Percentiles rank a stretch among this genome's conserved stretches.
Conservation (phyloP, 495 filamentous ascomycete species). For the Mycothermus thermophilus region DNA sequence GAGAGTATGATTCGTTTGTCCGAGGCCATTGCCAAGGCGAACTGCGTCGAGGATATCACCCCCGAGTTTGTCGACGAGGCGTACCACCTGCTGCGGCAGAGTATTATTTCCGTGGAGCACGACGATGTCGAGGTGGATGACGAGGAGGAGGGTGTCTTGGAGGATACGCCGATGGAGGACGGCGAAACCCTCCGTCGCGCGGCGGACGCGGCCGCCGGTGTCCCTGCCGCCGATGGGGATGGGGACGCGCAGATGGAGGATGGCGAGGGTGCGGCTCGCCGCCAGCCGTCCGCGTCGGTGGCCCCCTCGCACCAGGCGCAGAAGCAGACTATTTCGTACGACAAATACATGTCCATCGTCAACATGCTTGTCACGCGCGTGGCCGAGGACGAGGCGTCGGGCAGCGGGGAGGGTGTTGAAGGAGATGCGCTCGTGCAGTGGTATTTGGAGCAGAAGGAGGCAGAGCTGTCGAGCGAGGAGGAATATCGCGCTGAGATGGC, state of each 20-base stretch:
- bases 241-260: conserved; percentile 59
- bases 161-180: conserved; percentile 19
- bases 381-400: conserved; percentile 54
- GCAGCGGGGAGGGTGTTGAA: conserved; percentile 73
- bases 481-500: conserved; percentile 63
- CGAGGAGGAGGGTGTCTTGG: conserved; percentile 44
- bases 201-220: conserved; percentile 25
- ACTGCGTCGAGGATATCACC: conserved; percentile 85
- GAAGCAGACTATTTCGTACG: conserved; percentile 86
- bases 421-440: conserved; percentile 73
- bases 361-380: conserved; percentile 72
- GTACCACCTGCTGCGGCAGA: conserved; percentile 75
- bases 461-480: conserved; percentile 64
- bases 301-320: too few relatives aligned
- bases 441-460: conserved; percentile 91
- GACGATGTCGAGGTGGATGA: conserved; percentile 96
- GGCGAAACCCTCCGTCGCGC: conserved; percentile 22
- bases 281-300: too few relatives aligned
- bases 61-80: conserved; percentile 80
- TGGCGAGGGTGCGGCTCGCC: conserved; percentile 18
- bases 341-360: conserved; percentile 84
- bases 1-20: conserved; percentile 89
- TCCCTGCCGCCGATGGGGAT: conserved; percentile 36
- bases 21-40: conserved; percentile 93
- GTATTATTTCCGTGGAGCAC: conserved; percentile 95